Evolutionary conservation across 305 asterid species (phyloP).

Genomic region (Caryopteris hybrid): DNA sequence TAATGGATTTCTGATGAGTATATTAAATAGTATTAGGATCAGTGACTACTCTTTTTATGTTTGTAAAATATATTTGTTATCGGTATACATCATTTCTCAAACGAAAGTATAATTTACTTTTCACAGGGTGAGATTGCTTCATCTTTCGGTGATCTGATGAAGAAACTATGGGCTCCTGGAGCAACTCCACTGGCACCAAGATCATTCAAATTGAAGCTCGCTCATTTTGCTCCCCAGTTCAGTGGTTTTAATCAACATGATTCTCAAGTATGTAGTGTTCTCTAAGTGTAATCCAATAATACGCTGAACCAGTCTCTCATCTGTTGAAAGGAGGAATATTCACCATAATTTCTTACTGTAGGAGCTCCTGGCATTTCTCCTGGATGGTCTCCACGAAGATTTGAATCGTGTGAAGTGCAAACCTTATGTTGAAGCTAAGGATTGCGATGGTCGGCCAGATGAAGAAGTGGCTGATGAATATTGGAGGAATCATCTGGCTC

Average conservation of each 20-base stretch:
- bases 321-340: slow-evolving; percentile 17
- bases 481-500: slow-evolving; percentile 94
- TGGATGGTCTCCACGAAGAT: slow-evolving; percentile 99
- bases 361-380: slow-evolving; percentile 93
- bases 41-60: slow-evolving; percentile 5
- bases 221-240: slow-evolving; percentile 97
- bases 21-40: slow-evolving; percentile 13
- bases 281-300: slow-evolving; percentile 14
- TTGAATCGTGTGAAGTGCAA: slow-evolving; percentile 91
- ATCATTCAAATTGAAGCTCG: slow-evolving; percentile 82
- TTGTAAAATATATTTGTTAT: slow-evolving; percentile 1
- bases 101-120: slow-evolving; percentile 12
- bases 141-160: slow-evolving; percentile 88
- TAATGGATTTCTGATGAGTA: slow-evolving; percentile 5
- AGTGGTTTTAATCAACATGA: slow-evolving; percentile 98
- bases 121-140: slow-evolving; percentile 95
- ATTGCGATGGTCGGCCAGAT: slow-evolving; percentile 79
- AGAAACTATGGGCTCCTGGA: slow-evolving; percentile 95
- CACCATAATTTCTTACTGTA: slow-evolving; percentile 28
- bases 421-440: slow-evolving; percentile 90
- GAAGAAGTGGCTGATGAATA: slow-evolving; percentile 88
- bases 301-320: neutral
- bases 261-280: slow-evolving; percentile 69
- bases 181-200: slow-evolving; percentile 85
- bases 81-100: slow-evolving; percentile 19